Evolutionary conservation across 1,284 basidiomycete genomes (phyloP).

Genomic region (Cryptococcus floricola): DNA sequence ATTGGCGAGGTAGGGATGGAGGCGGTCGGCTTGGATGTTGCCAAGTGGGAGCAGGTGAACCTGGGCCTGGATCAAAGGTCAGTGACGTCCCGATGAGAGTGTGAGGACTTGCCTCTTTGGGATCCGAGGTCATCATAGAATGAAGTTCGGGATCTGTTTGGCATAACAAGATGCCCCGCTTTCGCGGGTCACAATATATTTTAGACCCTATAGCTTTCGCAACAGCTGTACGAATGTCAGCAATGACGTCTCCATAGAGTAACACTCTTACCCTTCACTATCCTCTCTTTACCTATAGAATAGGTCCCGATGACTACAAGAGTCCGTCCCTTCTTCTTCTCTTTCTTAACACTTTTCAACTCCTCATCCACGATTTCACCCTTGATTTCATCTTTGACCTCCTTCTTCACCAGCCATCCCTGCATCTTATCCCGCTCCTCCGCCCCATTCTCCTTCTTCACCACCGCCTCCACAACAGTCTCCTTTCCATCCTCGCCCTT

Average conservation of each 20-base stretch:
- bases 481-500: conserved; percentile 36
- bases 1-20: conserved; percentile 72
- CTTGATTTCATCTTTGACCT: conserved; percentile 37
- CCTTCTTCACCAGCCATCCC: conserved; percentile 47
- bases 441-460: conserved; percentile 22
- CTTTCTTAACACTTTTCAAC: conserved; percentile 24
- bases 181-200: conserved; percentile 83
- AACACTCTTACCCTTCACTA: conserved; percentile 71
- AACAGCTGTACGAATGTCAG: conserved; percentile 57
- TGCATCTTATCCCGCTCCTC: conserved; percentile 49
- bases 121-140: conserved; percentile 70
- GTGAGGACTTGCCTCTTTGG: conserved; percentile 50
- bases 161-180: conserved; percentile 72
- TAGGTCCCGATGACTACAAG: conserved; percentile 94
- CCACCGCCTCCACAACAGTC: conserved; percentile 22
- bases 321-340: conserved; percentile 42
- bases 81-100: background rate
- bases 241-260: background rate
- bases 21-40: conserved; percentile 70
- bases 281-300: conserved; percentile 93
- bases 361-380: conserved; percentile 18
- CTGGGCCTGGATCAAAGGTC: conserved; percentile 52
- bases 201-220: conserved; percentile 77
- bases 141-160: conserved; percentile 79
- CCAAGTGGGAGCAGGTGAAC: conserved; percentile 84